Conservation (phyloP, 1,284 basidiomycete species). For the Cronartium quercuum region DNA sequence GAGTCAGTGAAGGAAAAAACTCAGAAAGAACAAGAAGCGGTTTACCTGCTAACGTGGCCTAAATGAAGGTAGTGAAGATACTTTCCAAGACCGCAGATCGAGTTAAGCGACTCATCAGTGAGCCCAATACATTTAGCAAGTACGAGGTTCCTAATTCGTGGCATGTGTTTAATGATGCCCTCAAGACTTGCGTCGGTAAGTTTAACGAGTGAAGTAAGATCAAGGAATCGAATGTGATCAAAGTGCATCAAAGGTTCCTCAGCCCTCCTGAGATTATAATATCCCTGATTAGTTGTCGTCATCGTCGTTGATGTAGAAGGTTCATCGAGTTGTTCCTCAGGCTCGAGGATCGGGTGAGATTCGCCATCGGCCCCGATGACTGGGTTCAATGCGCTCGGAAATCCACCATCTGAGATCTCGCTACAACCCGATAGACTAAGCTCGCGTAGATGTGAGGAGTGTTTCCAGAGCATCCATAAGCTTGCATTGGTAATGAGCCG, state of each 20-base stretch:
- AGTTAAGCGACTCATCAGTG: slow-evolving; percentile 78
- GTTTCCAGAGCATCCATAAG: slow-evolving; percentile 75
- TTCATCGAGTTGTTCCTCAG: not conserved
- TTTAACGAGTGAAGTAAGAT: slow-evolving; percentile 74
- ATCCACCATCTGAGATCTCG: slow-evolving; percentile 73
- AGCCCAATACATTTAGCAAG: slow-evolving; percentile 81
- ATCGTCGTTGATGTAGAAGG: not conserved
- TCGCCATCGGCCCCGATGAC: slow-evolving; percentile 46
- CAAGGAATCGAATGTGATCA: slow-evolving; percentile 78
- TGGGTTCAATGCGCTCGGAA: slow-evolving; percentile 63
- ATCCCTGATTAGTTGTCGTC: slow-evolving; percentile 22
- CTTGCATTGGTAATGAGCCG: slow-evolving; percentile 68
- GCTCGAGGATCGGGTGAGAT: slow-evolving; percentile 16
- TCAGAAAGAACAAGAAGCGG: not conserved
- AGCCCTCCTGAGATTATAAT: slow-evolving; percentile 14
- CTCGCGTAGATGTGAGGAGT: slow-evolving; percentile 78
- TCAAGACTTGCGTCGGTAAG: slow-evolving; percentile 85
- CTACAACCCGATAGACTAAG: slow-evolving; percentile 75
- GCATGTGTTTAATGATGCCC: slow-evolving; percentile 78
- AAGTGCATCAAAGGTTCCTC: slow-evolving; percentile 53
- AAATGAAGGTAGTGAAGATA: slow-evolving; percentile 92
- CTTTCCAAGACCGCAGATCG: slow-evolving; percentile 78
- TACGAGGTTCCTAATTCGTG: slow-evolving; percentile 84
- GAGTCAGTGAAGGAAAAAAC: not conserved
- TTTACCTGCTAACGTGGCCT: slow-evolving; percentile 69